Base-by-base conservation (phyloP, 2,329 filamentous ascomycete species). In the Diaporthe vaccinii region DNA sequence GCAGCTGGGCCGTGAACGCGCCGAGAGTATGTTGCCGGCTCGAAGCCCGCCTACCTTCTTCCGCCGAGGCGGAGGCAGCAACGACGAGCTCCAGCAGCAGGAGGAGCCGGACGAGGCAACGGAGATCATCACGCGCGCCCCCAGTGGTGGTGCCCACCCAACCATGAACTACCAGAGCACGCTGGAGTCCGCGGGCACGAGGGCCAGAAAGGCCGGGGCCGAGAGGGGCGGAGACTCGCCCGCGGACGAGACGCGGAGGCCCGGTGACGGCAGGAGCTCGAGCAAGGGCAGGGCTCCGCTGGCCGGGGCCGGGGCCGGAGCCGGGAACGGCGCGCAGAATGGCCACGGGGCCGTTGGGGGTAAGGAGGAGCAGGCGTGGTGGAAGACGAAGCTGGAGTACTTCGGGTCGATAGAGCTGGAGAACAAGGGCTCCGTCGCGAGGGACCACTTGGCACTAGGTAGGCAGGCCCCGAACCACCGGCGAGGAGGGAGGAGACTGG, bases 371-470 rank as follows among this genome's bases (percentile, higher is more conserved):
- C 77, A 83, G 75, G 82, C 83, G 76, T 78, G 82, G 57, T 91
- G 92, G 89, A 91, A 89, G 88, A 85, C 85, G 79, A 81, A 81
- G 44, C 82, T 90, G 53, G 78, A 87, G 34, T 84, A 86, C 74
- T 88, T 92, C 71, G 87, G 86, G 79, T 90, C 90, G 7, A 89
- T 97, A 70, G 94, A 96, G 85, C 84, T 97, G 76, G 94, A 97
- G 83, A 97, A 97, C 81, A 96, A 95, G 84, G 94, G 94, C 53
- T 95, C 93, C 81, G 94, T 96, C 53, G 94, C 94, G 15, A 87
- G 94, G 80, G 94, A 97, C 83, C 94, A 97, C 85, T 86, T 97
- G 73, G 94, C 94, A 31, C 85, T 97, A 67, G 94, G 94, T 96
- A 84, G 70, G 85, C 76, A 49, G 49, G 67, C 20, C 44, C 31